Percentiles rank a stretch among this genome's conserved stretches.
Conservation (phyloP, 1,139 yeast species). For the Kodamaea ohmeri region DNA sequence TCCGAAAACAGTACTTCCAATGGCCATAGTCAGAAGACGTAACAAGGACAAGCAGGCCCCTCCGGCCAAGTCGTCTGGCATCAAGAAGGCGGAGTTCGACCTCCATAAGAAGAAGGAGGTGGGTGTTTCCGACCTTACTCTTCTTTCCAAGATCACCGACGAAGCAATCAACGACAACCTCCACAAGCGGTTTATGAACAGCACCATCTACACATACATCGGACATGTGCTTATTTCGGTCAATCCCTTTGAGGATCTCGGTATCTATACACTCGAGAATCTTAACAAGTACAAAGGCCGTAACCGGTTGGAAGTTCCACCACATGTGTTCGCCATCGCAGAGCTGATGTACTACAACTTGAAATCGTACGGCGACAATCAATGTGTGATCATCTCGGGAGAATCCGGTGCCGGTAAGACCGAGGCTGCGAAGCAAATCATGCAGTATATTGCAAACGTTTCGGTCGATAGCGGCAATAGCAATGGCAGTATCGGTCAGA, state of each 20-base stretch:
- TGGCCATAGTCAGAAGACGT: slow-evolving; percentile 80
- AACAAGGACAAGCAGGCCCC: slow-evolving; percentile 53
- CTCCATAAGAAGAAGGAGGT: slow-evolving; percentile 88
- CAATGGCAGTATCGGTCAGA: slow-evolving; percentile 59
- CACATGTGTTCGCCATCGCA: slow-evolving; percentile 97
- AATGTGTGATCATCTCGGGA: slow-evolving; percentile 97
- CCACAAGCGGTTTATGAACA: slow-evolving; percentile 84
- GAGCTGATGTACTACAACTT: slow-evolving; percentile 95
- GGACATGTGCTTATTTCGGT: slow-evolving; percentile 92
- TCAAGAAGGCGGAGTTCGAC: slow-evolving; percentile 92
- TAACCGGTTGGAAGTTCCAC: slow-evolving; percentile 95
- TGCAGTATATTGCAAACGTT: slow-evolving; percentile 96
- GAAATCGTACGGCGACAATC: slow-evolving; percentile 92
- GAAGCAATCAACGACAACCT: slow-evolving; percentile 91
- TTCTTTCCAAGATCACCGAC: slow-evolving; percentile 84
- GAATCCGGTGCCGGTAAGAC: slow-evolving; percentile 99
- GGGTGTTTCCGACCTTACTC: slow-evolving; percentile 92
- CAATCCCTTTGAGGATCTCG: slow-evolving; percentile 94
- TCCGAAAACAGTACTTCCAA: slow-evolving; percentile 19
- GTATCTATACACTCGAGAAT: slow-evolving; percentile 82
- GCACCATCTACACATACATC: slow-evolving; percentile 83
- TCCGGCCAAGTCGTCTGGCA: slow-evolving; percentile 60
- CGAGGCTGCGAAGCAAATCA: slow-evolving; percentile 96
- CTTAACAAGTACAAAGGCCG: slow-evolving; percentile 81
- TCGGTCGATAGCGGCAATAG: slow-evolving; percentile 30